These are phyloP conservation scores for Chlamydomonas reinhardtii DNA, from an alignment of 163 green algal genomes.

Conservation along the genomic window DNA sequence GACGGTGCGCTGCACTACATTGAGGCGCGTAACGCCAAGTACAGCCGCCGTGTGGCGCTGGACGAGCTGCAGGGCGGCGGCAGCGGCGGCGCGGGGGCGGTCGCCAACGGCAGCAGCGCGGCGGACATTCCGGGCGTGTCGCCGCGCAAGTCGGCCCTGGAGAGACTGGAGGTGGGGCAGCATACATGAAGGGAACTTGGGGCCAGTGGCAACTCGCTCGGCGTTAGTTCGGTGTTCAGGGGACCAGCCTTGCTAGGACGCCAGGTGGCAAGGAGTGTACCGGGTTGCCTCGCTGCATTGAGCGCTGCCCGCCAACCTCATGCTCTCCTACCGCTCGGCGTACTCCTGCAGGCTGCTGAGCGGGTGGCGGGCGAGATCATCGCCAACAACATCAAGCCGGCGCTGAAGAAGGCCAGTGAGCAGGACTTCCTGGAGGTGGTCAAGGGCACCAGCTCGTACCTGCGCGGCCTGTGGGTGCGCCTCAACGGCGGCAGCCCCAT, in stretches of 20 bases:
- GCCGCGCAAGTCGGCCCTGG: constrained; percentile 2
- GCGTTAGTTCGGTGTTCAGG: too few relatives aligned
- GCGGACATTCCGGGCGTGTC: neutral
- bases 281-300: too few relatives aligned
- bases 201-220: too few relatives aligned
- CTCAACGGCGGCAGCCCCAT: constrained; percentile 78
- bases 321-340: neutral
- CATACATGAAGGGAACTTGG: too few relatives aligned
- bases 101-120: neutral
- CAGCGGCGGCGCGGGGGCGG: neutral
- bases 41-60: constrained; percentile 30
- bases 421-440: constrained; percentile 63
- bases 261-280: too few relatives aligned
- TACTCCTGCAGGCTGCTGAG: constrained; percentile 70
- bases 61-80: constrained; percentile 22
- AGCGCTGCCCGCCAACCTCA: too few relatives aligned
- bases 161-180: constrained; percentile 19
- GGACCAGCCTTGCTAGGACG: too few relatives aligned
- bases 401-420: constrained; percentile 71
- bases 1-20: constrained; percentile 24
- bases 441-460: constrained; percentile 64
- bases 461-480: constrained; percentile 82
- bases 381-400: constrained; percentile 76
- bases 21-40: constrained; percentile 33
- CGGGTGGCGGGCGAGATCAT: constrained; percentile 83